Conservation (phyloP, 208 protist genomes). For the Leishmania tarentolae region DNA sequence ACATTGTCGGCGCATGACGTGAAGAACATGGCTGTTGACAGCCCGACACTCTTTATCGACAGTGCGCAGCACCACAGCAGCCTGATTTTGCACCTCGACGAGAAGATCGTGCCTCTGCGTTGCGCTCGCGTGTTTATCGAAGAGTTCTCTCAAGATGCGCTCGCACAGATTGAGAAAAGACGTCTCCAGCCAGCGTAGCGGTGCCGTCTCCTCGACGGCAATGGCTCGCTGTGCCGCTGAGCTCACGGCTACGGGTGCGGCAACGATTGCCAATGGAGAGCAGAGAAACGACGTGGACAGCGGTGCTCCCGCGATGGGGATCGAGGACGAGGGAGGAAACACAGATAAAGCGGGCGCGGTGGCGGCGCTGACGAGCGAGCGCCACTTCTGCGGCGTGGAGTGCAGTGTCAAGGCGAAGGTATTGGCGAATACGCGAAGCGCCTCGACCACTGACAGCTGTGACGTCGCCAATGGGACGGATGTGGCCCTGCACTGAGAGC, state of each 20-base stretch:
- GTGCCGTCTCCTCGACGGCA: constrained; percentile 1
- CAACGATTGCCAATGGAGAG: constrained; percentile 16
- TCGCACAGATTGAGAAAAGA: constrained; percentile 27
- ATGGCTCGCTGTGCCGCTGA: neutral
- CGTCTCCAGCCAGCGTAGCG: constrained; percentile 27
- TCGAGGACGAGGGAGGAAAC: neutral
- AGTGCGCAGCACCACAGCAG: constrained; percentile 13
- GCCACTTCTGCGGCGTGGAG: constrained; percentile 6
- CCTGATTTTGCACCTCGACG: constrained; percentile 2
- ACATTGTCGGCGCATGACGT: constrained; percentile 20
- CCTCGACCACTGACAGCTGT: constrained; percentile 6
- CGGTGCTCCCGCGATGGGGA: neutral
- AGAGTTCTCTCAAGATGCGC: constrained; percentile 12
- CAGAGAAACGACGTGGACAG: constrained; percentile 5
- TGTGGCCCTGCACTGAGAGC: neutral
- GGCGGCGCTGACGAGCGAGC: constrained; percentile 7
- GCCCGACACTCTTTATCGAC: constrained; percentile 12
- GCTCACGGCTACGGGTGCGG: constrained; percentile 1
- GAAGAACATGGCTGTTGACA: constrained; percentile 6
- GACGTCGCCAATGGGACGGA: neutral
- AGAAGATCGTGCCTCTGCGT: neutral
- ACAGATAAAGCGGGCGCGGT: constrained; percentile 7
- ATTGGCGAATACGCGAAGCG: constrained; percentile 25
- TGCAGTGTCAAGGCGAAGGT: constrained; percentile 36
- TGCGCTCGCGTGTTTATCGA: neutral